phyloP scores from a whole-genome alignment of 1,139 yeast genomes.

The Debaryomyces sp. region DNA sequence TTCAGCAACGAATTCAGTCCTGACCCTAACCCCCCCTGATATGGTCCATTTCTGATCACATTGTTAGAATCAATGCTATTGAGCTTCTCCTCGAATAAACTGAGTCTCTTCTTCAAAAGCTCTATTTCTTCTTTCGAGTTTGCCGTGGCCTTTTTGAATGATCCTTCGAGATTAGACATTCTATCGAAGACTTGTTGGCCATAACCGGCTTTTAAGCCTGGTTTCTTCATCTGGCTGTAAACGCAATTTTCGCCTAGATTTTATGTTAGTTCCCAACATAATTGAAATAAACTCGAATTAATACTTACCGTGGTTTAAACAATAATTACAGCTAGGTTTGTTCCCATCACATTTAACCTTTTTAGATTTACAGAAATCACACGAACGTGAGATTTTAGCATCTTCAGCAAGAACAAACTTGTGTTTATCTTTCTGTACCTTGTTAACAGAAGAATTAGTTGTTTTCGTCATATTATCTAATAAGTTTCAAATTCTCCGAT shows the following conservation, averaged over 20 bases:
- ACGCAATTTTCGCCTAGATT: not conserved
- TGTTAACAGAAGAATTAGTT: not conserved
- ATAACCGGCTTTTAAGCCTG: slow-evolving; percentile 33
- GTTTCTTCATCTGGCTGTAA: slow-evolving; percentile 27
- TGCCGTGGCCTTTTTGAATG: not conserved
- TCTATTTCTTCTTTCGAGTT: not conserved
- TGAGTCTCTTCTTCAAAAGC: slow-evolving; percentile 6
- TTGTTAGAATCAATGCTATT: not conserved
- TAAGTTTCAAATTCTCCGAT: not conserved
- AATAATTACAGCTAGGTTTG: slow-evolving; percentile 28
- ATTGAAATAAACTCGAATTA: not conserved
- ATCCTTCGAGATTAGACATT: slow-evolving; percentile 8
- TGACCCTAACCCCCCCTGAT: not conserved
- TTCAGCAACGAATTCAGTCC: not conserved
- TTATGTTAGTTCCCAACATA: not conserved
- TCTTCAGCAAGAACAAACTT: not conserved
- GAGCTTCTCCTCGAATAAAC: not conserved
- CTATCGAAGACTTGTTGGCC: slow-evolving; percentile 28
- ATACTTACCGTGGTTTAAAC: not conserved
- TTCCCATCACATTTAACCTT: slow-evolving; percentile 39
- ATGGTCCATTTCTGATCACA: not conserved
- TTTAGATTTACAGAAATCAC: slow-evolving; percentile 38
- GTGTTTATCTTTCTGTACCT: not conserved
- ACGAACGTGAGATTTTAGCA: slow-evolving; percentile 24
- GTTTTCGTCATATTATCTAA: not conserved